Evolutionary conservation across 2,329 filamentous ascomycete genomes (phyloP), one percentile per base, ranked within the genome.

Genomic region (Botrytis medusae): DNA sequence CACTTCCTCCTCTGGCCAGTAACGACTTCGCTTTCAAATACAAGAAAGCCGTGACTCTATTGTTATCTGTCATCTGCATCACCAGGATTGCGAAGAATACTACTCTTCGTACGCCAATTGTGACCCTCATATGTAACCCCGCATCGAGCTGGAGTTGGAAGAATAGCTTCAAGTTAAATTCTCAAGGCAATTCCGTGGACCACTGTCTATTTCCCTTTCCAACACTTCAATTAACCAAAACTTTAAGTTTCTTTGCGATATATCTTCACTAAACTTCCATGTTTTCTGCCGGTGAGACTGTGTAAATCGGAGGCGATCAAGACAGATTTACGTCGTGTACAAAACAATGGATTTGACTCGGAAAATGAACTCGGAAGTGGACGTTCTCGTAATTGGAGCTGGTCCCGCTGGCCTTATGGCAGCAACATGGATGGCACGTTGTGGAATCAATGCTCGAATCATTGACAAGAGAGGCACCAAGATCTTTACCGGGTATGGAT

Each of bases 341-440:
- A 29, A 34, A 44, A 46, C 2, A n/a, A 73, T 71, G 60, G 32
- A 20, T 1, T 25, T 46, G 4, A 14, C 40, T 48, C 51, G 14
- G n/a, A 12, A 54, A 54, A 4, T 32, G 1, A 4, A 29, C 20
- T 71, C 68, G n/a, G n/a, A 73, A 51, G 82, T 84, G 44, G 84
- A 86, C 78, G 84, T 86, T 32, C 78, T 86, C 9, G 85, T 87
- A 59, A 79, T 87, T 12, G 86, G 86, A 29, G 86, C 86, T 25
- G 86, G 86, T 20, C 86, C 86, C 3, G 82, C 84, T 14, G 84
- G 83, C 20, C 80, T 86, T 14, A 84, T 87, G 79, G 82, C 84
- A n/a, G 85, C 84, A 20, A 83, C 83, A 20, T 87, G 86, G 82
- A 83, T 87, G 79, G 81, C 85, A 16, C 82, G 82, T 60, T 86